These are phyloP conservation scores for Trichosporon ovoides DNA, from an alignment of 1,284 basidiomycete genomes.

Conservation along the genomic window DNA sequence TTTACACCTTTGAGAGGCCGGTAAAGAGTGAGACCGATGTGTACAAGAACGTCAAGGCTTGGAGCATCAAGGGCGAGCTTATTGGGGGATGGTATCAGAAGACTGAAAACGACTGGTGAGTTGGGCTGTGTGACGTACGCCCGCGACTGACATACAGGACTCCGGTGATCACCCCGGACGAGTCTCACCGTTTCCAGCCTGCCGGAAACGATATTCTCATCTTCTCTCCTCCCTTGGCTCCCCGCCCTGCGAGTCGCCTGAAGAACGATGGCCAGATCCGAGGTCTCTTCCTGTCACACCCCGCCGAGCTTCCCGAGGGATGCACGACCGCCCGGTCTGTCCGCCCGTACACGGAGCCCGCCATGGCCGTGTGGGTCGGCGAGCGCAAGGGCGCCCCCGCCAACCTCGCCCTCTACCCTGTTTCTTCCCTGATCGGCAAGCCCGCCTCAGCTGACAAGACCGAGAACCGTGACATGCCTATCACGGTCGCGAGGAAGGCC, in stretches of 20 bases:
- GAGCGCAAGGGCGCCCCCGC: conserved; percentile 98
- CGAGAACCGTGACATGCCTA: conserved; percentile 47
- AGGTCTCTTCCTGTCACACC: conserved; percentile 42
- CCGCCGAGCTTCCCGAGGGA: conserved; percentile 29
- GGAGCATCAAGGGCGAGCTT: conserved; percentile 41
- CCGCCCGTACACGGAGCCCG: conserved; percentile 32
- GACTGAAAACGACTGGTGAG: conserved; percentile 44
- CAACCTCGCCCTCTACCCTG: conserved; percentile 74
- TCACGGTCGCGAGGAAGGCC: conserved; percentile 61
- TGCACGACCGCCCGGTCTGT: conserved; percentile 33
- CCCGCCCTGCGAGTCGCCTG: conserved; percentile 36
- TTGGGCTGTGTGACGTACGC: neutral
- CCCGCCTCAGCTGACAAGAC: conserved; percentile 57
- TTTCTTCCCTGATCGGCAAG: conserved; percentile 56
- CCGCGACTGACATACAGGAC: conserved; percentile 49
- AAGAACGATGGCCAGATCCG: conserved; percentile 44
- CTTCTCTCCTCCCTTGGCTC: conserved; percentile 52
- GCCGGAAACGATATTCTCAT: conserved; percentile 69
- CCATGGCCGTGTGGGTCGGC: conserved; percentile 78
- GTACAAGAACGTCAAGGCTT: conserved; percentile 47
- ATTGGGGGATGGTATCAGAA: conserved; percentile 47
- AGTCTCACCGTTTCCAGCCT: conserved; percentile 75
- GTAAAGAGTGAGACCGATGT: conserved; percentile 46
- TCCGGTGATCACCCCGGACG: conserved; percentile 85
- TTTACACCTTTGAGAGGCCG: conserved; percentile 89